These are phyloP conservation scores for Globomyces pollinis-pini DNA, from an alignment of 192 early-diverging fungal genomes.

Conservation along the genomic window DNA sequence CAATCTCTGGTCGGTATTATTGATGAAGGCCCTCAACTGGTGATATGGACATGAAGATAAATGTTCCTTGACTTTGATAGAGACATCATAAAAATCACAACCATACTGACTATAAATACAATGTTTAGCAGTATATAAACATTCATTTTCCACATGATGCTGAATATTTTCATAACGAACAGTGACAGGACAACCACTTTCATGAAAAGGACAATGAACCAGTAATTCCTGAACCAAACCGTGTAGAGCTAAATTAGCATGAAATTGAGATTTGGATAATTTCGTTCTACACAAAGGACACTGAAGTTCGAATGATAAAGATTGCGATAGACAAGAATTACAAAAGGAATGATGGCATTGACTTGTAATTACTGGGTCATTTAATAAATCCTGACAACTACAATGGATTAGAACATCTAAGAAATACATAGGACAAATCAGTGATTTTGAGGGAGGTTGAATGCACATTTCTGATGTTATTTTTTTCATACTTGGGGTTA, in stretches of 20 bases:
- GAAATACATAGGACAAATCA: slow-evolving; percentile 13
- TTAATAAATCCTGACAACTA: slow-evolving; percentile 52
- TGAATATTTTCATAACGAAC: slow-evolving; percentile 40
- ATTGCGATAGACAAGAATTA: slow-evolving; percentile 45
- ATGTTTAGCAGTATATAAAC: slow-evolving; percentile 33
- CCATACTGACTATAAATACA: slow-evolving; percentile 41
- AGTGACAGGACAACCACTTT: slow-evolving; percentile 40
- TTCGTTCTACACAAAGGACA: slow-evolving; percentile 52
- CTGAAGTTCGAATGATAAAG: slow-evolving; percentile 42
- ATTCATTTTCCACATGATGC: slow-evolving; percentile 34
- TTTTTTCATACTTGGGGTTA: not conserved
- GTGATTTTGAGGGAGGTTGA: slow-evolving; percentile 2
- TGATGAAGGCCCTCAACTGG: slow-evolving; percentile 5
- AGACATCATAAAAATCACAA: slow-evolving; percentile 31
- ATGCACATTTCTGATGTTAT: not conserved
- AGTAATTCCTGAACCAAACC: slow-evolving; percentile 44
- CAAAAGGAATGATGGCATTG: slow-evolving; percentile 59
- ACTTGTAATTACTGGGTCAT: slow-evolving; percentile 49
- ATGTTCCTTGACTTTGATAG: not conserved
- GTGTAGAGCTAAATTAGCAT: slow-evolving; percentile 49
- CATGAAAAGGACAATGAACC: slow-evolving; percentile 45
- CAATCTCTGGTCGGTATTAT: slow-evolving; percentile 5
- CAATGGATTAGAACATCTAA: not conserved
- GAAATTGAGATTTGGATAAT: slow-evolving; percentile 39
- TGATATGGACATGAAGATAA: not conserved